Conservation (phyloP, 31 red algal genomes). For the Endocladia muricata region DNA sequence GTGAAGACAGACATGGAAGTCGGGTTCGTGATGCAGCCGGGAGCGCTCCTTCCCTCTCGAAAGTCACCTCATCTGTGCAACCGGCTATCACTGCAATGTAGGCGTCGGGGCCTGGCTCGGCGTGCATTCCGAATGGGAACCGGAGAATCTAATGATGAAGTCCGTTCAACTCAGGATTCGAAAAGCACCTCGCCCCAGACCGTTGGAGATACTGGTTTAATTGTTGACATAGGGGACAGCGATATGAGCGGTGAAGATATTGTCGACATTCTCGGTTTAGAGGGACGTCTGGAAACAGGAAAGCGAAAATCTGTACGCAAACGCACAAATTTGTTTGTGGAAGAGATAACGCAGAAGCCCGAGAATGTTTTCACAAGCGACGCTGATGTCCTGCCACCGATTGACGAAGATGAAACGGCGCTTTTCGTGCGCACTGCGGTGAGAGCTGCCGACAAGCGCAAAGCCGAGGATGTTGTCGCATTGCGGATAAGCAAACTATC, state of each 20-base stretch:
- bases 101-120: too few relatives aligned
- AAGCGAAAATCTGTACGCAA: constrained; percentile 29
- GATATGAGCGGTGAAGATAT: constrained; percentile 41
- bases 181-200: too few relatives aligned
- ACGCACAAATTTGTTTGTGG: not conserved
- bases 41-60: too few relatives aligned
- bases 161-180: too few relatives aligned
- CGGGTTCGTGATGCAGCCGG: too few relatives aligned
- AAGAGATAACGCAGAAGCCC: not conserved
- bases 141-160: too few relatives aligned
- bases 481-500: constrained; percentile 82
- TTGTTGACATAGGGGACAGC: not conserved
- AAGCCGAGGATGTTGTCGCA: constrained; percentile 65
- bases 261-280: constrained; percentile 13
- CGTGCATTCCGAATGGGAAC: too few relatives aligned
- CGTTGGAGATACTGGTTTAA: too few relatives aligned
- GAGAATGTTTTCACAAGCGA: not conserved
- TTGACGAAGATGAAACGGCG: constrained; percentile 52
- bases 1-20: too few relatives aligned
- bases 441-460: constrained; percentile 74
- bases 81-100: too few relatives aligned
- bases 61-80: too few relatives aligned
- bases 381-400: constrained; percentile 12
- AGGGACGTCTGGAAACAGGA: not conserved
- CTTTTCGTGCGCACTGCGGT: constrained; percentile 31